Evolutionary conservation across 2,329 filamentous ascomycete species (phyloP).

Genomic region (Trichoderma oligosporum): DNA sequence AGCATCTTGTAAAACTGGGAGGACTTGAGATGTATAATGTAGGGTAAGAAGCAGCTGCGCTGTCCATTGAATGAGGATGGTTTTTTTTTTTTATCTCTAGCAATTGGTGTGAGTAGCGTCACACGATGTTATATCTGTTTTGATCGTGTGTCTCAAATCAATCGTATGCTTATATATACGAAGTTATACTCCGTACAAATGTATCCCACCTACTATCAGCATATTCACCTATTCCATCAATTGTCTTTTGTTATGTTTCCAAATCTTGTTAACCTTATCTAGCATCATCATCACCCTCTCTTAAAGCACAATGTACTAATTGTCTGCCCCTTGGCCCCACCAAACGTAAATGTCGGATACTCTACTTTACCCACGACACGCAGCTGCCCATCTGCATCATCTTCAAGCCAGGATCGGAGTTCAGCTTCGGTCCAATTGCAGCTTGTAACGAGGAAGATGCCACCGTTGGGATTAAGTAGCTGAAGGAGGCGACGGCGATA

Average conservation of each 20-base stretch:
- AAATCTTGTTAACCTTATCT: no score
- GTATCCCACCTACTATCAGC: background rate
- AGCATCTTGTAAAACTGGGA: background rate
- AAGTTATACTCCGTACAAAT: background rate
- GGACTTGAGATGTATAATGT: background rate
- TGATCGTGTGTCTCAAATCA: no score
- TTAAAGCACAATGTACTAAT: constrained; percentile 81
- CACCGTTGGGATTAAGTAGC: constrained; percentile 62
- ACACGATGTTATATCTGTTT: no score
- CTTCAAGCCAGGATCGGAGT: constrained; percentile 72
- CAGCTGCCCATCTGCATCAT: constrained; percentile 45
- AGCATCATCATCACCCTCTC: background rate
- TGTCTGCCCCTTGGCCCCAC: constrained; percentile 80
- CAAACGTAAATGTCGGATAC: constrained; percentile 86
- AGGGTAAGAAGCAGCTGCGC: background rate
- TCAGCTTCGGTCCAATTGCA: constrained; percentile 98
- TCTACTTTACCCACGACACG: constrained; percentile 64
- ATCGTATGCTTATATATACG: no score
- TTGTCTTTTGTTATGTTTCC: no score
- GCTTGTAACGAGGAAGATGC: constrained; percentile 81
- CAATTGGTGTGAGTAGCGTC: no score
- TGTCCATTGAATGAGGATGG: background rate
- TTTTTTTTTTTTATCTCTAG: background rate
- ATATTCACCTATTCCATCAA: no score
- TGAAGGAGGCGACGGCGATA: constrained; percentile 67